phyloP scores from a whole-genome alignment of 2,329 filamentous ascomycete species.

The Cladophialophora chaetospira region DNA sequence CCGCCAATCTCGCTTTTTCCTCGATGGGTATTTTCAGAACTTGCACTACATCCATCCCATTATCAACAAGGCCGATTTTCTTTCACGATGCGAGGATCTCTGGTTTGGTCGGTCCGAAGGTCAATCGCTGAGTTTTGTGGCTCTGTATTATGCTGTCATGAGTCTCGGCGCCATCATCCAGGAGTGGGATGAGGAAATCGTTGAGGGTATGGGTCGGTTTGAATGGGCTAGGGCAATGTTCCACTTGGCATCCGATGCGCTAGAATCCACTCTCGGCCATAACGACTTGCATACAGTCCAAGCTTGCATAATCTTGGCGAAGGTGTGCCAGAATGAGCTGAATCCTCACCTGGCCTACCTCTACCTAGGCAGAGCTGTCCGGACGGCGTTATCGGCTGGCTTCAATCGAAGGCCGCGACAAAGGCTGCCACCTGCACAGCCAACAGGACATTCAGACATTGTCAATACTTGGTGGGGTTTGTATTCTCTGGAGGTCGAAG shows the following conservation, averaged over 20 bases:
- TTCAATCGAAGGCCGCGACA: conserved; percentile 42
- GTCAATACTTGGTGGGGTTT: conserved; percentile 52
- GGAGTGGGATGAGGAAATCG: conserved; percentile 32
- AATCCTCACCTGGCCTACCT: conserved; percentile 53
- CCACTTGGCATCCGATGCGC: neutral
- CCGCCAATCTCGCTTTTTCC: conserved; percentile 48
- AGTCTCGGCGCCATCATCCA: conserved; percentile 45
- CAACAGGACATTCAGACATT: conserved; percentile 43
- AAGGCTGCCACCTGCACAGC: conserved; percentile 38
- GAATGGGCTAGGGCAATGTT: conserved; percentile 53
- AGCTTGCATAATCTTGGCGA: conserved; percentile 52
- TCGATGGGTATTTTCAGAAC: conserved; percentile 52
- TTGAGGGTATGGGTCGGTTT: conserved; percentile 49
- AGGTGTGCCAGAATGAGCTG: conserved; percentile 54
- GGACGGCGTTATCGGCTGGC: conserved; percentile 52
- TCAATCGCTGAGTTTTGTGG: conserved; percentile 46
- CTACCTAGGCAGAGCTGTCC: conserved; percentile 51
- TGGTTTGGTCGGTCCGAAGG: conserved; percentile 43
- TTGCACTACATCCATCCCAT: conserved; percentile 54
- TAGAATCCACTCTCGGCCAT: neutral
- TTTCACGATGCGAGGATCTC: conserved; percentile 46
- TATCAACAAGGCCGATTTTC: conserved; percentile 49
- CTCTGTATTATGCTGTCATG: conserved; percentile 51
- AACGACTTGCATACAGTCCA: conserved; percentile 51
- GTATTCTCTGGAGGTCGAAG: conserved; percentile 51